These are phyloP conservation scores for Picochlorum sp. DNA, from an alignment of 139 green algal species.

Conservation along the genomic window DNA sequence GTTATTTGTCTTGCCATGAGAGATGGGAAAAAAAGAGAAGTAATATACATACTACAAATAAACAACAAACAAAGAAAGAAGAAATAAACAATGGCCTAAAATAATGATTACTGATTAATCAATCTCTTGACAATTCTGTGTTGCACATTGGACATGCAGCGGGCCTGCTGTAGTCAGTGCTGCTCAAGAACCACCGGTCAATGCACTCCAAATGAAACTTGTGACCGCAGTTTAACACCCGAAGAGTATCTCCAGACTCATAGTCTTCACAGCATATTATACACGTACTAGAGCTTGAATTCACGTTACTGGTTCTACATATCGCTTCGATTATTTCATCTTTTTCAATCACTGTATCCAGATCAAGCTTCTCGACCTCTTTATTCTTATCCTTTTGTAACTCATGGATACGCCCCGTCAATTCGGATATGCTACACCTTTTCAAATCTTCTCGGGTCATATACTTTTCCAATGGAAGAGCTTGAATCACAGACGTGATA, in stretches of 20 bases:
- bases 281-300: constrained; percentile 23
- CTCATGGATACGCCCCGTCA: too few relatives aligned
- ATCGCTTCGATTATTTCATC: constrained; percentile 21
- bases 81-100: too few relatives aligned
- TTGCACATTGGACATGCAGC: constrained; percentile 51
- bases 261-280: constrained; percentile 51
- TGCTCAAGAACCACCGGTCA: constrained; percentile 43
- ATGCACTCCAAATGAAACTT: constrained; percentile 53
- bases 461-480: constrained; percentile 32
- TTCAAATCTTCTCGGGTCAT: constrained; percentile 24
- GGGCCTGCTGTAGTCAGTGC: constrained; percentile 35
- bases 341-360: constrained; percentile 26
- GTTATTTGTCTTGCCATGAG: too few relatives aligned
- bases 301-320: background rate
- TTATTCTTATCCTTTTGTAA: background rate
- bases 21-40: too few relatives aligned
- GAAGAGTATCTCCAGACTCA: constrained; percentile 33
- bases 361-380: background rate
- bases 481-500: constrained; percentile 7
- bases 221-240: constrained; percentile 40
- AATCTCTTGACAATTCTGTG: constrained; percentile 13
- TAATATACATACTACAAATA: too few relatives aligned
- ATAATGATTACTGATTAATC: too few relatives aligned
- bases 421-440: constrained; percentile 15
- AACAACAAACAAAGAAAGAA: too few relatives aligned